Evolutionary conservation across 495 filamentous ascomycete species (phyloP), one percentile per base, ranked within the genome.

Genomic region (Xylaria venustula): DNA sequence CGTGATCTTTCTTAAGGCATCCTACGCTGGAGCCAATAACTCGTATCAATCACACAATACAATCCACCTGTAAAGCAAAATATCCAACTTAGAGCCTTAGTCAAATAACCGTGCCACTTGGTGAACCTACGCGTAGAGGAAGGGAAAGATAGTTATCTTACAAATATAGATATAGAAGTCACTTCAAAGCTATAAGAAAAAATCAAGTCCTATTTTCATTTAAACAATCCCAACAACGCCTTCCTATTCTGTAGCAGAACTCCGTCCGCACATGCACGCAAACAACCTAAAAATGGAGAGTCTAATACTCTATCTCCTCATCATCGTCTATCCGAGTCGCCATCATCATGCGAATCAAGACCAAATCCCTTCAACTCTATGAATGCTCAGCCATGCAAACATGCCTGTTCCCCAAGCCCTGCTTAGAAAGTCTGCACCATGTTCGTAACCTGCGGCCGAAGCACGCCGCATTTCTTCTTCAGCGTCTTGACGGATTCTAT

Each of bases 401-500:
- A 11, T n/a, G n/a, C 11, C 30, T 11, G 30, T 34, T 11, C 5
- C 30, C 30, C 5, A 11, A 5, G 20, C 19, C 37, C 19, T 3
- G 5, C 8, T 22, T 61, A 61, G 42, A 61, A 60, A 23, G 40
- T 54, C 42, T 61, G 58, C 2, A 77, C 78, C 78, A 82, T 82
- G 64, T 81, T 77, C 54, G 73, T 67, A 40, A 82, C 75, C 68
- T 80, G 76, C 62, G 74, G 69, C 64, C 74, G 67, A 34, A 82
- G 61, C 34, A 71, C 69, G 54, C 69, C 62, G 40, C 74, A 75
- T 75, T 97, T 97, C 60, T 83, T 79, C 81, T 90, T 96, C 63
- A 99, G 76, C 51, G 91, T 80, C 73, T 86, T 88, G 22, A 98
- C 87, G 7, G 90, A 84, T 75, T 97, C 91, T 44, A 98, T 70